Base-by-base conservation (phyloP, 2,329 filamentous ascomycete species). In the Helotiales sp. region DNA sequence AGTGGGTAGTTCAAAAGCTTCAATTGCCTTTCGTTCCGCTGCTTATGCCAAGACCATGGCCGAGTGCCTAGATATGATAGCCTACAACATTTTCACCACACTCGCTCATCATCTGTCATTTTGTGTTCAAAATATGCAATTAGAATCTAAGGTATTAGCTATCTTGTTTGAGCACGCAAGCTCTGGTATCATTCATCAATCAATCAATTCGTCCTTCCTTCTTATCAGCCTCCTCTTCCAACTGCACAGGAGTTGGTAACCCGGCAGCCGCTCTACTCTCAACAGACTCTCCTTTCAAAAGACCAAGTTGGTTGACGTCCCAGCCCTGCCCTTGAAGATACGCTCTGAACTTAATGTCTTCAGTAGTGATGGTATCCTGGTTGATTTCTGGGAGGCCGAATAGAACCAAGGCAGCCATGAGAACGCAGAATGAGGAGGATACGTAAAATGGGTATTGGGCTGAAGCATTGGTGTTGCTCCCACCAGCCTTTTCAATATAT, bases 401-500 rank as follows among this genome's bases (percentile, higher is more conserved):
- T 8, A 88, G 76, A 1, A 84, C 83, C 27, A 93, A 71, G 9
- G 76, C 73, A 0, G 90, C 91, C 2, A 86, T 87, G 49, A 96
- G 77, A n/a, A 96, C 73, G 65, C 90, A 95, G 55, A 96, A 73
- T 24, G 83, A 78, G 36, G 87, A 89, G 1, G 87, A 87, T n/a
- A 97, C 90, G 73, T 86, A 96, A 76, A 96, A 97, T 0, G 92
- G 92, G 65, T 96, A 91, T 70, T 96, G 91, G 0, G 90, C 90
- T 0, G 74, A 72, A 1, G 89, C 88, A 0, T 74, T 73, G 53
- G 81, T 77, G 54, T 78, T 69, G 1, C 80, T 80, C 8, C 83
- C 85, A 0, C 83, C 85, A 0, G 81, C 81, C 51, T 85, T 79
- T 25, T 79, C 75, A 55, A 92, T 88, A 59, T 91, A 83, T 0